Conservation (phyloP, 1,284 basidiomycete genomes). For the Puccinia coronata region DNA sequence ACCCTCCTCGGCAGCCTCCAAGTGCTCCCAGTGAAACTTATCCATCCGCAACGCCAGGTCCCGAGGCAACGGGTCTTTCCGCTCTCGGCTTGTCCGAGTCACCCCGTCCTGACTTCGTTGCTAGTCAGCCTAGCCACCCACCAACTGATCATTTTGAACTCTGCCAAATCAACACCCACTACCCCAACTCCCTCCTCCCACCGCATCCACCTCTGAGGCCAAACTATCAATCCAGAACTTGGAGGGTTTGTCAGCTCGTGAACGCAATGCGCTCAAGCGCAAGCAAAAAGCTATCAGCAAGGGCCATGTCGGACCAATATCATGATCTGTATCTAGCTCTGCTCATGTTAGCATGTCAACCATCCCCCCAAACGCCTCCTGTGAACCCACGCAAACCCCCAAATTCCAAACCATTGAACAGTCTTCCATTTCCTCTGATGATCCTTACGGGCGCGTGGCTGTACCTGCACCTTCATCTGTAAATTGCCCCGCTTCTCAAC, state of each 20-base stretch:
- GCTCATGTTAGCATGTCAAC: constrained; percentile 56
- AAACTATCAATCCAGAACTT: constrained; percentile 51
- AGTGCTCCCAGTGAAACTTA: constrained; percentile 19
- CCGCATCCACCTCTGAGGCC: constrained; percentile 18
- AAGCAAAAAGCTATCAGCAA: constrained; percentile 83
- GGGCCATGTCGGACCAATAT: constrained; percentile 62
- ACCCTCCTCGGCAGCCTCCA: background rate
- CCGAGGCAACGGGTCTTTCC: constrained; percentile 20
- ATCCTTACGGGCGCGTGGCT: constrained; percentile 47
- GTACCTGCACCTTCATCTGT: constrained; percentile 52
- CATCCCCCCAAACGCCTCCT: constrained; percentile 8
- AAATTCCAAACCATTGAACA: constrained; percentile 49
- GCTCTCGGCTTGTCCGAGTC: constrained; percentile 2
- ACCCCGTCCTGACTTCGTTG: background rate
- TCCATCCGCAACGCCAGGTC: background rate
- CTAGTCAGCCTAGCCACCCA: constrained; percentile 9
- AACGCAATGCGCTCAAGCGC: constrained; percentile 84
- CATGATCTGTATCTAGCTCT: constrained; percentile 59
- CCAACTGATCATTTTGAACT: constrained; percentile 24
- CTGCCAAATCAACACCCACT: constrained; percentile 25
- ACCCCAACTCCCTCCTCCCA: constrained; percentile 21
- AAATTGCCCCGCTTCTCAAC: constrained; percentile 44
- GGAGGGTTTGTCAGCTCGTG: constrained; percentile 71
- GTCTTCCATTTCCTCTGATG: constrained; percentile 46
- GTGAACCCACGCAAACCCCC: constrained; percentile 20